Base-by-base conservation (phyloP, 768 basidiomycete species). In the Mycena rebaudengoi region DNA sequence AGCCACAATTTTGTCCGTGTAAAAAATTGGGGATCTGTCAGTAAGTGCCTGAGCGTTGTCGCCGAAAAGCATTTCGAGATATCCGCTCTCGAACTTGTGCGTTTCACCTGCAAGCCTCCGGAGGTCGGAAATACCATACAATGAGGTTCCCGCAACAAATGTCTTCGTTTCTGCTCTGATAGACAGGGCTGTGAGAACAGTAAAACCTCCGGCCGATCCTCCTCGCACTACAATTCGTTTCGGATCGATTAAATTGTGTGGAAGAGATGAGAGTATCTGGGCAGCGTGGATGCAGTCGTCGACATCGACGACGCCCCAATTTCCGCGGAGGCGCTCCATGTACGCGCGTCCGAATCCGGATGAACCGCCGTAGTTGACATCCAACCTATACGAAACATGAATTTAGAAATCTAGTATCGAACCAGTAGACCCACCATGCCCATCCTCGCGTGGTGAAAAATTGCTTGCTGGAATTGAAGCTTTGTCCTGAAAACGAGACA, bases 321-420 rank as follows among this genome's bases (percentile, higher is more conserved):
- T 76, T 6, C 80, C 83, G 37, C 79, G 78, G 4, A 95, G 85
- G 16, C 89, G 83, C 54, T 83, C 82, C 60, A 84, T 85, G 71
- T 92, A 94, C 43, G 79, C 76, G 5, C 90, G 83, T 0, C 93
- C 93, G 69, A 89, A 92, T 0, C 91, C 88, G 5, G 86, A 86
- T 0, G 90, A 91, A 0, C 92, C 94, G 2, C 91, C 84, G 62
- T 92, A 90, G 68, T 94, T 90, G 41, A 95, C 91, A 55, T 91
- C 90, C 33, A 91, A 68, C 85, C 90, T 87, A 0, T 65, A 80
- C 10, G 18, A 35, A 6, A 60, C 26, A 46, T 44, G 4, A 35
- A 10, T n/a, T 7, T 4, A 45, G 18, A 16, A 39, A 7, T 37
- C 10, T 18, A 48, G 21, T 30, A 20, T 35, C 8, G 13, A 64